Conservation (phyloP, 257 asterid species). For the Eustoma russellianum region DNA sequence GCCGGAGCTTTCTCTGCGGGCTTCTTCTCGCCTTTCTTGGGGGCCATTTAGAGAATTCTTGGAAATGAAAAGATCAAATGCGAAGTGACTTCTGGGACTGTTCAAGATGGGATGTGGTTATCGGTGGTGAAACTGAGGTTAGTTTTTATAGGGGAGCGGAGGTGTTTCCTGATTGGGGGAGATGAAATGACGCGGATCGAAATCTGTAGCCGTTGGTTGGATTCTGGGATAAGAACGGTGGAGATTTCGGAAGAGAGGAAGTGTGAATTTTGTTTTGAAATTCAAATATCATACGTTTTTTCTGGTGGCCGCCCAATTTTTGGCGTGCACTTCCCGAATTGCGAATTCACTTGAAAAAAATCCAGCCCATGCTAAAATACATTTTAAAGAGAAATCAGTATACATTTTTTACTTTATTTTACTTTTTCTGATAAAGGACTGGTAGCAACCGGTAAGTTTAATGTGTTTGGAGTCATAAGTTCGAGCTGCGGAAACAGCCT, state of each 20-base stretch:
- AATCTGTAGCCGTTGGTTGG: conserved; percentile 3
- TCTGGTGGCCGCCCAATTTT: background rate
- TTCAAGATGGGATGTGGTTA: background rate
- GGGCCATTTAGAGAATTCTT: conserved; percentile 25
- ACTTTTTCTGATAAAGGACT: too few relatives aligned
- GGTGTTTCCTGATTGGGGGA: conserved; percentile 1
- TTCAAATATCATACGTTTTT: conserved; percentile 1
- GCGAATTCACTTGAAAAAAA: too few relatives aligned
- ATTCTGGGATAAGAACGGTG: background rate
- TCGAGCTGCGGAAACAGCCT: too few relatives aligned
- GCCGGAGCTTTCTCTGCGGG: conserved; percentile 32
- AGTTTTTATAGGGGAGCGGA: conserved; percentile 7
- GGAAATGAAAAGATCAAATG: background rate
- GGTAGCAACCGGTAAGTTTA: too few relatives aligned
- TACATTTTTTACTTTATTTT: too few relatives aligned
- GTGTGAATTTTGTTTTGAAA: background rate
- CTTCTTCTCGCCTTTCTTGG: conserved; percentile 42
- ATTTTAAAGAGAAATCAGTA: too few relatives aligned
- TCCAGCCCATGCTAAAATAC: too few relatives aligned
- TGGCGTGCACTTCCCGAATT: too few relatives aligned
- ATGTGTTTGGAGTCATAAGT: too few relatives aligned
- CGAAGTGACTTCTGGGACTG: background rate
- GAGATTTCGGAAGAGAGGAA: conserved; percentile 1
- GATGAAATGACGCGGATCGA: conserved; percentile 1
- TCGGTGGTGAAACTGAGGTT: background rate